Percentiles rank a stretch among this genome's conserved stretches.
Evolutionary conservation across 257 asterid genomes (phyloP).

Genomic region (Plantago ovata): DNA sequence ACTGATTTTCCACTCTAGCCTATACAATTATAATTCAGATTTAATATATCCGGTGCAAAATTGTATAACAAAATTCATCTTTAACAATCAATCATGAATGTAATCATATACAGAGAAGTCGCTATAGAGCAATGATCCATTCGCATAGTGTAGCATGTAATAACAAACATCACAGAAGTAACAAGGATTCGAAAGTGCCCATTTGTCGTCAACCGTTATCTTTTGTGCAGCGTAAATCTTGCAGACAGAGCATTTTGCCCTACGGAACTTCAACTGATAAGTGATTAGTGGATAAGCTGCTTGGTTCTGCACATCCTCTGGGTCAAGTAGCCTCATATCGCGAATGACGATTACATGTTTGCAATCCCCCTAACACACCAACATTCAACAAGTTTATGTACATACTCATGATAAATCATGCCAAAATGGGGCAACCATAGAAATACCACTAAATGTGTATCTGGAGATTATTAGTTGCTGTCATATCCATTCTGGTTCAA

Average conservation of each 20-base stretch:
- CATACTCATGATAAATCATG: too few species aligned
- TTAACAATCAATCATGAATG: slow-evolving; percentile 37
- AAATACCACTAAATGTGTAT: too few species aligned
- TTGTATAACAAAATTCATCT: background rate
- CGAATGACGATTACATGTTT: slow-evolving; percentile 69
- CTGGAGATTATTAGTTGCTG: too few species aligned
- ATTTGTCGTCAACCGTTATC: slow-evolving; percentile 81
- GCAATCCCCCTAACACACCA: slow-evolving; percentile 65
- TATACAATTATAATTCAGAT: background rate
- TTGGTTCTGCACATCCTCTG: slow-evolving; percentile 77
- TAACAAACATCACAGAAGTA: slow-evolving; percentile 85
- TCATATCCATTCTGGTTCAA: too few species aligned
- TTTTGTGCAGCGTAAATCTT: slow-evolving; percentile 69
- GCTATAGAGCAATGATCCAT: slow-evolving; percentile 57
- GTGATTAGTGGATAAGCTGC: slow-evolving; percentile 66
- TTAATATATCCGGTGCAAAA: background rate
- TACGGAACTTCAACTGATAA: slow-evolving; percentile 41
- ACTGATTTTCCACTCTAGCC: too few species aligned
- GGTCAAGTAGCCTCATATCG: slow-evolving; percentile 78
- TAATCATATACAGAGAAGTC: slow-evolving; percentile 77
- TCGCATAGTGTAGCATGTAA: slow-evolving; percentile 83
- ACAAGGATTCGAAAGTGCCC: slow-evolving; percentile 78
- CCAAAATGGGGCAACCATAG: too few species aligned
- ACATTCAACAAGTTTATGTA: background rate
- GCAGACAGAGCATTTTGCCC: slow-evolving; percentile 79